Conservation (phyloP, 768 basidiomycete genomes). For the Piloderma croceum region DNA sequence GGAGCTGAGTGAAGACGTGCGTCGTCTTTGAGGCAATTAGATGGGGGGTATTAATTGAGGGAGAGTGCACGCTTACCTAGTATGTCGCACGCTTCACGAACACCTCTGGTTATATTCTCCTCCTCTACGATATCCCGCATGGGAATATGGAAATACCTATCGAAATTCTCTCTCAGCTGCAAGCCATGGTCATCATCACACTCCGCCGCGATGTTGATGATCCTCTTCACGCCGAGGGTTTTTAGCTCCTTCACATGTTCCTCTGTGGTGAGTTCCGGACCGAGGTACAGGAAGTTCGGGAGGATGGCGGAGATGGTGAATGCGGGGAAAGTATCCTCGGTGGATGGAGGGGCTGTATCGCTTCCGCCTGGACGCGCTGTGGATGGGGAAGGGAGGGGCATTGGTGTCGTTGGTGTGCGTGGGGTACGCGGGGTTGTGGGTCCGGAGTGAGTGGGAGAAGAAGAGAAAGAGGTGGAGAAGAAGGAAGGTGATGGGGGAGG, state of each 20-base stretch:
- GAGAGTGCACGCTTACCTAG: slow-evolving; percentile 55
- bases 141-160: slow-evolving; percentile 79
- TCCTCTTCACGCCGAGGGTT: slow-evolving; percentile 73
- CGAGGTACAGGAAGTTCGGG: slow-evolving; percentile 85
- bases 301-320: slow-evolving; percentile 90
- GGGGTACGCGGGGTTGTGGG: slow-evolving; percentile 26
- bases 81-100: slow-evolving; percentile 80
- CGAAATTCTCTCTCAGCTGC: slow-evolving; percentile 62
- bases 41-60: slow-evolving; percentile 1
- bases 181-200: slow-evolving; percentile 76
- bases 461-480: slow-evolving; percentile 2
- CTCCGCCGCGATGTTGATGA: slow-evolving; percentile 88
- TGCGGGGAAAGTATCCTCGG: slow-evolving; percentile 51
- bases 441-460: slow-evolving; percentile 11
- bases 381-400: slow-evolving; percentile 40
- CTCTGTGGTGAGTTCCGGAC: slow-evolving; percentile 73
- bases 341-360: slow-evolving; percentile 28
- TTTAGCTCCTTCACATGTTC: slow-evolving; percentile 75
- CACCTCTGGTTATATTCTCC: slow-evolving; percentile 74
- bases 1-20: slow-evolving; percentile 84
- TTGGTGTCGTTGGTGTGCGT: slow-evolving; percentile 34
- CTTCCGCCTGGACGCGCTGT: slow-evolving; percentile 65
- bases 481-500: slow-evolving; percentile 27
- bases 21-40: slow-evolving; percentile 55
- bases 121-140: slow-evolving; percentile 97